Base-by-base conservation (phyloP, 768 basidiomycete species). In the Termitomyces sp. region DNA sequence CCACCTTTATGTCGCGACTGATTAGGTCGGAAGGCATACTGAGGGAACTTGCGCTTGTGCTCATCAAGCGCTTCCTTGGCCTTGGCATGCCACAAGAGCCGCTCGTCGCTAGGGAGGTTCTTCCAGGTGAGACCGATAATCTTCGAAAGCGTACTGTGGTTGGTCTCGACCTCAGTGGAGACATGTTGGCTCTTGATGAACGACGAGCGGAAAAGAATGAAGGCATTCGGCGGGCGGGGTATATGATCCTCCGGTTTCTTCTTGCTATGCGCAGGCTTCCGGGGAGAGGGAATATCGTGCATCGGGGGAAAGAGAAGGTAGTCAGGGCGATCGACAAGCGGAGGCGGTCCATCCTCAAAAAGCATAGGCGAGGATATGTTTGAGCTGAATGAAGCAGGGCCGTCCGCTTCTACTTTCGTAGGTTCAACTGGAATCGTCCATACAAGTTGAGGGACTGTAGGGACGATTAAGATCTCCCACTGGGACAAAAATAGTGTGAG, bases 121-220 rank as follows among this genome's bases (percentile, higher is more conserved):
- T 90, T 85, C 91, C 91, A 93, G 36, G 90, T 90, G 62, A 91
- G 77, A 24, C 91, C 91, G 62, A 92, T 90, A 69, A 91, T 92
- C 82, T 91, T 92, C 15, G 90, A 91, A 18, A 92, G 78, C 4
- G 91, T 91, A 66, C 87, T 88, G 75, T 91, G 91, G 71, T 89
- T 91, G 35, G 89, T 89, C 78, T 92, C 91, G 62, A 92, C 86
- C 55, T 82, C 85, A 8, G 87, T 84, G 9, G 89, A 86, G 65
- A 92, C 89, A 66, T 89, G 88, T 67, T 90, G 87, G 66, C 78
- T 82, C 75, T 89, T 90, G 72, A 92, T 90, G 74, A 92, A 92
- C 0, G 88, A 87, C 0, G 89, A 90, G 63, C 91, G 87, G 79
- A 92, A 93, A 68, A 93, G 82, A 69, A 92, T 93, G 76, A 93